These are phyloP conservation scores for Paraconiothyrium sp. DNA, from an alignment of 2,329 filamentous ascomycete genomes.

Conservation along the genomic window DNA sequence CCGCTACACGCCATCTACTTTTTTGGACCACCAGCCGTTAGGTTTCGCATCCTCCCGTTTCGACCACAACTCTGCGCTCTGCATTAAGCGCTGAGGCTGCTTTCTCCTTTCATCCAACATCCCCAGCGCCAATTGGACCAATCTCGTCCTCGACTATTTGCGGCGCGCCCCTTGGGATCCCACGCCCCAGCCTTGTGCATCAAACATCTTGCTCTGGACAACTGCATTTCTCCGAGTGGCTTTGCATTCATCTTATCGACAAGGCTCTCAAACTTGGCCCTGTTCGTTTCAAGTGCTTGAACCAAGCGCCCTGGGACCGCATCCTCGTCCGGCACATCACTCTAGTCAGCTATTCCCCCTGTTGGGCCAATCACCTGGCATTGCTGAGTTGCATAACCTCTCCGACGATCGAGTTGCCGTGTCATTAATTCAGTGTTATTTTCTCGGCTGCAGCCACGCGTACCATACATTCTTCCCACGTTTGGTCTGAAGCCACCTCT, in stretches of 20 bases:
- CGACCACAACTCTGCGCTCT: constrained; percentile 34
- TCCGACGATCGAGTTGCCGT: background rate
- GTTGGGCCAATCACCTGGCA: constrained; percentile 2
- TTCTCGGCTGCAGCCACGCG: constrained; percentile 21
- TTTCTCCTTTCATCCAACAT: constrained; percentile 31
- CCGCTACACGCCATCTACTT: constrained; percentile 32
- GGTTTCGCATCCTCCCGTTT: constrained; percentile 42
- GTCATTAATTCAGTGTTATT: background rate
- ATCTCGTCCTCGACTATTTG: constrained; percentile 33
- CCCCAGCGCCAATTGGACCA: constrained; percentile 43
- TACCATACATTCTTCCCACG: constrained; percentile 21
- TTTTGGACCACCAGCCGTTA: constrained; percentile 35
- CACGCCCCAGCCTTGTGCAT: constrained; percentile 31
- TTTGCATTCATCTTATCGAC: constrained; percentile 38
- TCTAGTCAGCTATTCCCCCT: background rate
- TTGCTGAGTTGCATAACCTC: background rate
- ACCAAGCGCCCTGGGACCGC: constrained; percentile 28
- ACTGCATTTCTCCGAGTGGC: constrained; percentile 29
- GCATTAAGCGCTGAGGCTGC: constrained; percentile 47
- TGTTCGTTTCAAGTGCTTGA: constrained; percentile 41
- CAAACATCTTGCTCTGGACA: constrained; percentile 30
- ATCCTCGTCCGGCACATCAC: constrained; percentile 4
- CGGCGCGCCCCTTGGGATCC: constrained; percentile 25
- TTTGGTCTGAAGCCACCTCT: constrained; percentile 28
- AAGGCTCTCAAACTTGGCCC: constrained; percentile 31